phyloP scores from a whole-genome alignment of 768 basidiomycete species.

The Xanthoconium purpureum region DNA sequence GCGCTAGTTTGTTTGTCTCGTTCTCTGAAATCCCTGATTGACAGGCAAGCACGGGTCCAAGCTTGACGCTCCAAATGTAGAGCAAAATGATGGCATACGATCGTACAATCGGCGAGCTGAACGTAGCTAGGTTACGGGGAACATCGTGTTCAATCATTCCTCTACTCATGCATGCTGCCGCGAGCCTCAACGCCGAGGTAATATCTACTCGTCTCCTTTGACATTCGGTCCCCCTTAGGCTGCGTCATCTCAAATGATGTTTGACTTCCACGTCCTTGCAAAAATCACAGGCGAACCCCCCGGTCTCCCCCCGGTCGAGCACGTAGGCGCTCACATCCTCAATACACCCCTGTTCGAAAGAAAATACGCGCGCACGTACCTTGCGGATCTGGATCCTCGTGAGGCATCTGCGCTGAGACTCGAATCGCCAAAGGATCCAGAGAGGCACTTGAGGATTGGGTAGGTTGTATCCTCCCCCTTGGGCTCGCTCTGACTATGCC shows the following conservation, averaged over 20 bases:
- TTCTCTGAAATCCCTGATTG: slow-evolving; percentile 5
- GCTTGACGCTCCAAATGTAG: slow-evolving; percentile 75
- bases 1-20: background rate
- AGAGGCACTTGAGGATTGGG: slow-evolving; percentile 85
- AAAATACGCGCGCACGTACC: slow-evolving; percentile 77
- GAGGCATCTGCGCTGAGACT: slow-evolving; percentile 63
- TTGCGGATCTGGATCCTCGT: slow-evolving; percentile 59
- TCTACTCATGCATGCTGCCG: slow-evolving; percentile 63
- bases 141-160: slow-evolving; percentile 77
- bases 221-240: slow-evolving; percentile 33
- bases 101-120: slow-evolving; percentile 73
- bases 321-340: slow-evolving; percentile 77
- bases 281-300: slow-evolving; percentile 80
- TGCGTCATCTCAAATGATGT: slow-evolving; percentile 56
- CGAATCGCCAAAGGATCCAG: slow-evolving; percentile 78
- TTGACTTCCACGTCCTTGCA: slow-evolving; percentile 68
- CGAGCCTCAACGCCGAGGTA: slow-evolving; percentile 57
- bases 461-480: slow-evolving; percentile 31
- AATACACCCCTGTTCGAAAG: slow-evolving; percentile 79
- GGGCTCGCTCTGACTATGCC: slow-evolving; percentile 1
- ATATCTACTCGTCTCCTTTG: background rate
- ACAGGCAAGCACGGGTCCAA: slow-evolving; percentile 48
- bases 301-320: slow-evolving; percentile 69
- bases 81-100: slow-evolving; percentile 97
- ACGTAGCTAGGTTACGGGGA: slow-evolving; percentile 66